Conservation (phyloP, 2,329 filamentous ascomycete species). For the Cladosporium austrohemisphaericum region DNA sequence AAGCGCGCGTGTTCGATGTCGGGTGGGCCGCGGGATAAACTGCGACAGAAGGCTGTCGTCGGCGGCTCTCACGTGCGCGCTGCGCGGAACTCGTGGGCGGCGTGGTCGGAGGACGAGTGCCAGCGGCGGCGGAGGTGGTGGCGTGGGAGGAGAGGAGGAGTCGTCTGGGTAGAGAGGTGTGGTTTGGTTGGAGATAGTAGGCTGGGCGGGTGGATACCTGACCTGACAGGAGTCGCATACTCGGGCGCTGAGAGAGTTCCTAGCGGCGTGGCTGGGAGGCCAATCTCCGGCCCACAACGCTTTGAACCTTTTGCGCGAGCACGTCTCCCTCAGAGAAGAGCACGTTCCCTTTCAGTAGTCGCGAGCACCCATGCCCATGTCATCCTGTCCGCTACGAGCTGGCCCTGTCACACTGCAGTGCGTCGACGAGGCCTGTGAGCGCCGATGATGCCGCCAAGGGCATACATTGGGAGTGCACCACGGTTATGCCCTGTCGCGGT, state of each 20-base stretch:
- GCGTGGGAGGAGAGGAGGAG: neutral
- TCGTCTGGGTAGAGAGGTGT: neutral
- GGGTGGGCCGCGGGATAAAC: neutral
- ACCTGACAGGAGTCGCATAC: neutral
- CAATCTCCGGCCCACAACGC: too few species aligned
- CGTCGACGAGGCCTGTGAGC: neutral
- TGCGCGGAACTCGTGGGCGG: neutral
- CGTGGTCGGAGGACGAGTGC: neutral
- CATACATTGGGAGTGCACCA: too few species aligned
- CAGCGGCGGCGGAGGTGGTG: neutral
- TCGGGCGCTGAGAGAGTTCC: too few species aligned
- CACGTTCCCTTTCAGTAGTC: too few species aligned
- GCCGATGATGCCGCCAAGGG: slow-evolving; percentile 5
- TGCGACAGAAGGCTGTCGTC: neutral
- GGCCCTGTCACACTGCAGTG: neutral
- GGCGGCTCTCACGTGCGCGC: slow-evolving; percentile 4
- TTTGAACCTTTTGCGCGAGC: too few species aligned
- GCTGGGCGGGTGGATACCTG: neutral
- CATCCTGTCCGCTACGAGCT: too few species aligned
- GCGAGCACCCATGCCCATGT: neutral
- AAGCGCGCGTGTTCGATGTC: neutral
- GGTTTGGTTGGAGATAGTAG: neutral
- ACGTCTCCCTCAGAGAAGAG: too few species aligned
- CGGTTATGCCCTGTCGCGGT: too few species aligned
- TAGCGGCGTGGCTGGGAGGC: neutral